Evolutionary conservation across 1,139 yeast genomes (phyloP), one percentile per base, ranked within the genome.

Genomic region (Zygoascus hellenicus): DNA sequence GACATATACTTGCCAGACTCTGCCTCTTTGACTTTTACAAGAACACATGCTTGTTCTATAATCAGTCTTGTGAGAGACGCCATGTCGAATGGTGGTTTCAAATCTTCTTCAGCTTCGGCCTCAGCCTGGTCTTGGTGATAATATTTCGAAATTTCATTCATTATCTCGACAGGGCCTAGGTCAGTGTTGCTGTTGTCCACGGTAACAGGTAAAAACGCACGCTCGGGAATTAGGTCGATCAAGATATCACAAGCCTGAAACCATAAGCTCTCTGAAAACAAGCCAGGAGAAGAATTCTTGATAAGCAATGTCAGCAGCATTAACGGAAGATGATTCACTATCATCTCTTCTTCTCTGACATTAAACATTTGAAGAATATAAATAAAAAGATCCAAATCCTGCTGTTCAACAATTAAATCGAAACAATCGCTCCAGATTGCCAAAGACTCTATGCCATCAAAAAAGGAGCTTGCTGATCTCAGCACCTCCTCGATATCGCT

Each of bases 311-410:
- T 69, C 15, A 87, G 55, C 1, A 88, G 63, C 1, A 85, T 75
- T 46, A 87, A 66, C 0, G 97, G 97, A 3, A 85, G 69, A 60
- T 90, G 96, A 13, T 75, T 72, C 0, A 78, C 70, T n/a, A 81
- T 66, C 83, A 87, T 86, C 54, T 88, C 97, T 54, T 88, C 96
- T 55, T 90, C 97, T 43, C 75, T 78, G 14, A 89, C 79, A 54
- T 86, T 79, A 64, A 87, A 90, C 39, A 76, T 75, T 16, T 71
- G 70, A 26, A 89, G 55, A 16, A 87, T 72, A 60, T 82, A 88
- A 7, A 69, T 66, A 5, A 86, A 64, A 28, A 84, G 66, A 0
- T 69, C 74, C 32, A 85, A 66, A 0, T 69, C 74, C 4, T 49
- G 51, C 2, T 48, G 43, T 32, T 7, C 53, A 49, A 30, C 56